phyloP scores from a whole-genome alignment of 139 green algal genomes.

The Trebouxia sp. region DNA sequence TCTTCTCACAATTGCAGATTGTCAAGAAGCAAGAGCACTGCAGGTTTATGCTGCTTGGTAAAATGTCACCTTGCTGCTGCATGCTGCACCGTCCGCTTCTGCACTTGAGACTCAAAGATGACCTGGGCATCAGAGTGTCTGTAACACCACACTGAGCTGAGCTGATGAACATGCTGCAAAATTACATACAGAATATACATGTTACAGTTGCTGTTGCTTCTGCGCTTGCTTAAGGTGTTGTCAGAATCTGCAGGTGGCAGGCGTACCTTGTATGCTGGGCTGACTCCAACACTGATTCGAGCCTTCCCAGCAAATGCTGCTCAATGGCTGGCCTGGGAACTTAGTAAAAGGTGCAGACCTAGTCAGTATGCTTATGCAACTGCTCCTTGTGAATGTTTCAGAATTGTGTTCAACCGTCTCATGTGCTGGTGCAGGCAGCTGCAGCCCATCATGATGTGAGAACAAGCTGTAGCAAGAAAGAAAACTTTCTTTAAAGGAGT shows the following conservation, averaged over 20 bases:
- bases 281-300: conserved; percentile 65
- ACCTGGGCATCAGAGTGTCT: too few species aligned
- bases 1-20: not conserved
- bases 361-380: too few species aligned
- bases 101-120: too few species aligned
- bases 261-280: conserved; percentile 59
- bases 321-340: conserved; percentile 77
- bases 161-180: not conserved
- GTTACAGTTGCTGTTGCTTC: not conserved
- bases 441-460: too few species aligned
- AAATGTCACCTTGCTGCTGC: not conserved
- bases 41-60: not conserved
- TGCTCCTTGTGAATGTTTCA: too few species aligned
- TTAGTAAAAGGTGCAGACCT: not conserved
- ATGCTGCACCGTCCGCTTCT: not conserved
- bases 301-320: conserved; percentile 84
- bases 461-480: too few species aligned
- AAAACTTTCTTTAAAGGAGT: too few species aligned
- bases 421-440: too few species aligned
- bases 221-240: not conserved
- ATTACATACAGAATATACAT: not conserved
- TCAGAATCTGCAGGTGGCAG: conserved; percentile 46
- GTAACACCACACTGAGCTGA: too few species aligned
- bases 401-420: too few species aligned
- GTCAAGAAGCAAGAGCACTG: not conserved